A percentile compares a stretch with the other conserved stretches of the same genome.
These are phyloP conservation scores for Komagataea norvegica DNA, from an alignment of 1,139 yeast species.

Conservation along the genomic window DNA sequence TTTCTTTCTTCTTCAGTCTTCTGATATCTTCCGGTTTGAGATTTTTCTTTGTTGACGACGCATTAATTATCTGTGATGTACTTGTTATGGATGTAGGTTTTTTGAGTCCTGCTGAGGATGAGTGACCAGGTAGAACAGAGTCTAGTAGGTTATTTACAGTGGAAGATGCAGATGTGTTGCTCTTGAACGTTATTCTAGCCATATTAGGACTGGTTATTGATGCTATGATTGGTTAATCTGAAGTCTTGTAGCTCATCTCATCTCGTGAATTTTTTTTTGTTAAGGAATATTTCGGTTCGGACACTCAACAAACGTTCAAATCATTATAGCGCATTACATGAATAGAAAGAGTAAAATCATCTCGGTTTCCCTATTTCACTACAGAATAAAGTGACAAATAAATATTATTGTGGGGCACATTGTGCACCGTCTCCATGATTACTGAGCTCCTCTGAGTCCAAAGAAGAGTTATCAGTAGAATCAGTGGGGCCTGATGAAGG, in stretches of 20 bases:
- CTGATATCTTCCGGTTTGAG: conserved; percentile 32
- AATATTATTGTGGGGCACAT: conserved; percentile 60
- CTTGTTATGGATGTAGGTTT: conserved; percentile 17
- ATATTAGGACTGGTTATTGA: not conserved
- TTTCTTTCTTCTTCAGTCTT: conserved; percentile 36
- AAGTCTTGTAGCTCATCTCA: conserved; percentile 5
- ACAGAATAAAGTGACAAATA: too few species aligned
- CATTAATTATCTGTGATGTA: conserved; percentile 37
- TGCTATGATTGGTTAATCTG: not conserved
- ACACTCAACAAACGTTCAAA: too few species aligned
- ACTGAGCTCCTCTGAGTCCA: conserved; percentile 1
- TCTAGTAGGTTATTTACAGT: conserved; percentile 41
- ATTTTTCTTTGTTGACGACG: conserved; percentile 26
- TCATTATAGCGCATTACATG: too few species aligned
- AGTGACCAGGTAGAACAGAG: conserved; percentile 37
- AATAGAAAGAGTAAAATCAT: too few species aligned
- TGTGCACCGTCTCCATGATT: conserved; percentile 38
- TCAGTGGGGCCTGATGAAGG: not conserved
- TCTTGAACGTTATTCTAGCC: conserved; percentile 17
- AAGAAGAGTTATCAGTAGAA: conserved; percentile 1
- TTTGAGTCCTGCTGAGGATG: conserved; percentile 11
- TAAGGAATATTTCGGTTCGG: not conserved
- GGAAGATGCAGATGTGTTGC: conserved; percentile 4
- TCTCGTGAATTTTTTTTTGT: conserved; percentile 3
- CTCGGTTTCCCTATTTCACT: too few species aligned